phyloP scores from a whole-genome alignment of 495 filamentous ascomycete genomes.

The Amniculicola lignicola region DNA sequence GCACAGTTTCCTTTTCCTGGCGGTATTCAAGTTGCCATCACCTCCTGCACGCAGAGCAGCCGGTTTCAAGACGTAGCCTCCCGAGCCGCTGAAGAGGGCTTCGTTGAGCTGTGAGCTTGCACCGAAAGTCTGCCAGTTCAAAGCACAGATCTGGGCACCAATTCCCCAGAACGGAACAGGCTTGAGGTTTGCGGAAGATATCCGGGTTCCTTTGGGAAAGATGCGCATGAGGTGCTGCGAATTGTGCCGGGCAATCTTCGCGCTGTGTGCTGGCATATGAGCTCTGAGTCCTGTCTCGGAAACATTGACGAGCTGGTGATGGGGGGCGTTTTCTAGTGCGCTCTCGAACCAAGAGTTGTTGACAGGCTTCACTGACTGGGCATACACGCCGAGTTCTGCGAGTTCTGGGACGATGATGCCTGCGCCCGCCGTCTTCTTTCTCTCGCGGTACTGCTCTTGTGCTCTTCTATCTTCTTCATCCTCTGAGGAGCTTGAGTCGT shows the following conservation, averaged over 20 bases:
- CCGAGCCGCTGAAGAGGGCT: slow-evolving; percentile 52
- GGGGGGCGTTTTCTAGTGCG: slow-evolving; percentile 46
- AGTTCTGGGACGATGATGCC: slow-evolving; percentile 52
- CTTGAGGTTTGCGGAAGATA: slow-evolving; percentile 53
- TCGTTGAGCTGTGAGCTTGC: slow-evolving; percentile 55
- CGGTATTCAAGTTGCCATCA: slow-evolving; percentile 41
- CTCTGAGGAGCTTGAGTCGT: slow-evolving; percentile 26
- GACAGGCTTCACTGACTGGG: slow-evolving; percentile 54
- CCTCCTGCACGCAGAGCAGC: slow-evolving; percentile 48
- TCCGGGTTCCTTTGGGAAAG: slow-evolving; percentile 55
- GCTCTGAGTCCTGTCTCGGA: slow-evolving; percentile 49
- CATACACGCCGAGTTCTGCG: slow-evolving; percentile 54
- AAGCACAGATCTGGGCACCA: slow-evolving; percentile 55
- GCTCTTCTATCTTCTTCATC: slow-evolving; percentile 47
- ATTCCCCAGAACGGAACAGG: slow-evolving; percentile 53
- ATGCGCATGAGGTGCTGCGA: slow-evolving; percentile 54
- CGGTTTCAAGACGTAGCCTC: slow-evolving; percentile 56
- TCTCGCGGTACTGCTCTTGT: slow-evolving; percentile 42
- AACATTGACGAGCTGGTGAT: slow-evolving; percentile 57
- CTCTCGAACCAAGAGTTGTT: slow-evolving; percentile 52
- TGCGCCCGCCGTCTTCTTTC: slow-evolving; percentile 41
- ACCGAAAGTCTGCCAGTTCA: slow-evolving; percentile 59
- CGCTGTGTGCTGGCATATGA: slow-evolving; percentile 39
- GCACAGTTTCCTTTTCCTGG: slow-evolving; percentile 40
- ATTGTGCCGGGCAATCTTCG: slow-evolving; percentile 51